Evolutionary conservation across 192 early-diverging fungal genomes (phyloP).

Genomic region (Backusella australiensis): DNA sequence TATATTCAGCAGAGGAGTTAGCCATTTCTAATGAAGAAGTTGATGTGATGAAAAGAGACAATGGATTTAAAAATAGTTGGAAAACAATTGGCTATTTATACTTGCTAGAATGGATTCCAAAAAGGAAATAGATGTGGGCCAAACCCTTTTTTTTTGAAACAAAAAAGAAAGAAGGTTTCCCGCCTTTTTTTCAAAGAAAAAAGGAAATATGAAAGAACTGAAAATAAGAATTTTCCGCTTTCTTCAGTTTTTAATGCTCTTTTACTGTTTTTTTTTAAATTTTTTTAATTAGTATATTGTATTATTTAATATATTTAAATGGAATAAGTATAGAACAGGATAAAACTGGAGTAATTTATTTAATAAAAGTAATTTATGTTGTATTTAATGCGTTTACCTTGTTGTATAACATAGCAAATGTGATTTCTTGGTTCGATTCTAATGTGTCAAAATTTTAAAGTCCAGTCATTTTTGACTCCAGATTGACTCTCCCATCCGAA

Average conservation of each 20-base stretch:
- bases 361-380: not conserved
- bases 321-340: not conserved
- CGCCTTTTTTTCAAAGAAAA: not conserved
- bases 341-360: not conserved
- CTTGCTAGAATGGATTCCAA: not conserved
- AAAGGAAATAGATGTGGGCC: not conserved
- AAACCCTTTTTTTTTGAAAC: not conserved
- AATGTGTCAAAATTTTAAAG: constrained; percentile 1
- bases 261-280: not conserved
- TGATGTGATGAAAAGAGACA: not conserved
- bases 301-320: not conserved
- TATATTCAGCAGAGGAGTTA: not conserved
- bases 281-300: not conserved
- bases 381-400: not conserved
- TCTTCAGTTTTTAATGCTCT: constrained; percentile 1
- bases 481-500: not conserved
- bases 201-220: not conserved
- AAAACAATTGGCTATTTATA: not conserved
- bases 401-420: not conserved
- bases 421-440: not conserved
- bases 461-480: not conserved
- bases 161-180: not conserved
- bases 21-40: not conserved
- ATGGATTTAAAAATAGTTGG: not conserved
- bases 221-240: not conserved